Percentiles rank a stretch among this genome's conserved stretches.
Conservation (phyloP, 2,329 filamentous ascomycete species). For the Trichoderma polysporum region DNA sequence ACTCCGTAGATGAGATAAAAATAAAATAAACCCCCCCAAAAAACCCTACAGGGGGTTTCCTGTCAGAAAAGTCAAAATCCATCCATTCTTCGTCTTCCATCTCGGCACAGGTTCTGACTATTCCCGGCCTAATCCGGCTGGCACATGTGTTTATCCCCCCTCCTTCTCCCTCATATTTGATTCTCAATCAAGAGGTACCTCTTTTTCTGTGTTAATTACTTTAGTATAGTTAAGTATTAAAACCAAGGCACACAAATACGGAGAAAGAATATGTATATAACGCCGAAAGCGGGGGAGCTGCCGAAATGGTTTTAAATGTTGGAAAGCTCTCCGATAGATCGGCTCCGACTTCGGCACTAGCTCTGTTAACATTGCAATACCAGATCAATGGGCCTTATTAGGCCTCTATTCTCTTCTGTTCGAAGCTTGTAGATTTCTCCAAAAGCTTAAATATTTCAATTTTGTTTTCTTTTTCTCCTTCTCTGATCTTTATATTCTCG, state of each 20-base stretch:
- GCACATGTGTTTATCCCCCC: not conserved
- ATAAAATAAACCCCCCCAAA: too few relatives aligned
- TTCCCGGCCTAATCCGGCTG: not conserved
- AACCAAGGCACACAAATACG: too few relatives aligned
- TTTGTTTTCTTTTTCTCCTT: not conserved
- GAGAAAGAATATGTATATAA: too few relatives aligned
- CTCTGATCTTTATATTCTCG: not conserved
- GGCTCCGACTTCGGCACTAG: conserved; percentile 14
- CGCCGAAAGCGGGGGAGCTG: not conserved
- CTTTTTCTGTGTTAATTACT: too few relatives aligned
- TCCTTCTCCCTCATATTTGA: not conserved
- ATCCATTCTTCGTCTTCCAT: too few relatives aligned
- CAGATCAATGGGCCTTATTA: too few relatives aligned
- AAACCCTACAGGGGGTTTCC: too few relatives aligned
- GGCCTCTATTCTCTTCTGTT: too few relatives aligned
- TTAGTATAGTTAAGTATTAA: too few relatives aligned
- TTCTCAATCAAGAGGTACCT: not conserved
- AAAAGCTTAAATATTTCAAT: not conserved
- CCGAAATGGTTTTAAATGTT: not conserved
- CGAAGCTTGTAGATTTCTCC: not conserved
- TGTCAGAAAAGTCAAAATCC: too few relatives aligned
- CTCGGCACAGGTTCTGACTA: too few relatives aligned
- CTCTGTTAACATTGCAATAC: not conserved
- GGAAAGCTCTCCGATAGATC: not conserved
- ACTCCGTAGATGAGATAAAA: too few relatives aligned